Evolutionary conservation across 441 rosid genomes (phyloP), one percentile per base, ranked within the genome.

Genomic region (Pelargonium citronellum): DNA sequence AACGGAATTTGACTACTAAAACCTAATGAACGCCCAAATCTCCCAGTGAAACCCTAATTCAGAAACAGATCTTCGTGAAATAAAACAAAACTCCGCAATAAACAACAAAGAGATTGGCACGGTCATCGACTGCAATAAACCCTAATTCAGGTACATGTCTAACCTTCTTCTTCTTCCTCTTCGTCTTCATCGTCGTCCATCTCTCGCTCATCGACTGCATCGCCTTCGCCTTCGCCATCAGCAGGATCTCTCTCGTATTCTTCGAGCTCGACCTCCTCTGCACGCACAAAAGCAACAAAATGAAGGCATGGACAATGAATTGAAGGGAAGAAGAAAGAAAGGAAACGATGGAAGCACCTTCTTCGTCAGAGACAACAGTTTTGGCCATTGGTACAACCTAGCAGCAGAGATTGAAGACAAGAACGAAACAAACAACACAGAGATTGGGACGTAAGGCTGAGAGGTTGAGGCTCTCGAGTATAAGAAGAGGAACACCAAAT

Each of bases 81-180:
- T 4, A 57, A 57, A 57, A 7, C 6, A 6, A 55, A 57, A 57
- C 17, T 57, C 19, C 24, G 24, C 3, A 3, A 19, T 10, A 19
- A 11, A n/a, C 44, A n/a, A 22, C 16, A 1, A 1, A 58, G 22
- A 39, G 0, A 9, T 2, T 9, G 47, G 17, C 12, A 1, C 24
- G 24, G 24, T 0, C 24, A 22, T 22, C 24, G 24, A 22, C 24
- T 22, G 24, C 24, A 22, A 22, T 22, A 22, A 22, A 22, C 24
- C 24, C 24, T 0, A 7, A 19, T 2, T 2, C 37, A 37, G 57
- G 8, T 15, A 8, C 6, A 60, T n/a, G 37, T 30, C 6, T 1
- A 77, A 89, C 96, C 97, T 0, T 90, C 95, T 0, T 95, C 98
- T 0, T 90, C 94, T 1, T 90, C 93, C 2, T 94, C 97, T 22